Conservation (phyloP, 2,329 filamentous ascomycete genomes). For the Paraconiothyrium sp. region DNA sequence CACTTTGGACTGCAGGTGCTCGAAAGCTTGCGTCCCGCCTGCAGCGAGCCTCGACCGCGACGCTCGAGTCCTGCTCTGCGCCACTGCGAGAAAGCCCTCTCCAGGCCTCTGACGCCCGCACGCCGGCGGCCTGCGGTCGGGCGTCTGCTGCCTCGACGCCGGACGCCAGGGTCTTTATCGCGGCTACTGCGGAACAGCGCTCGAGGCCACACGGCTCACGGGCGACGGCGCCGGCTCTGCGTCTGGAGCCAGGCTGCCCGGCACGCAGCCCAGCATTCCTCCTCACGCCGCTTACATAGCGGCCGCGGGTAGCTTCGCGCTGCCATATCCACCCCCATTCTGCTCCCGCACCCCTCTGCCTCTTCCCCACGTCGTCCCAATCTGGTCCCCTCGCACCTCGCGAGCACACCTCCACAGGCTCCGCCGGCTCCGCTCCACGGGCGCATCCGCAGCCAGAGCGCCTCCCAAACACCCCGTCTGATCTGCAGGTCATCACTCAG, state of each 20-base stretch:
- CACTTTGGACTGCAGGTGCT: slow-evolving; percentile 16
- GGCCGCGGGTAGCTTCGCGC: background rate
- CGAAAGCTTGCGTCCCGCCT: slow-evolving; percentile 6
- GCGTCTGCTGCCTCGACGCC: slow-evolving; percentile 1
- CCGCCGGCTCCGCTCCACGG: slow-evolving; percentile 11
- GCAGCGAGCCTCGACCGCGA: background rate
- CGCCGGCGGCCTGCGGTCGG: background rate
- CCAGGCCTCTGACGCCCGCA: background rate
- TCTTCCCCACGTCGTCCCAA: slow-evolving; percentile 20
- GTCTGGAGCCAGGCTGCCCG: slow-evolving; percentile 10
- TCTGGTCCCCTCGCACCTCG: slow-evolving; percentile 7
- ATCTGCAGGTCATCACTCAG: slow-evolving; percentile 7
- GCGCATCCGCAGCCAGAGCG: slow-evolving; percentile 12
- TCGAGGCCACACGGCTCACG: background rate
- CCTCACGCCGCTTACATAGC: slow-evolving; percentile 19
- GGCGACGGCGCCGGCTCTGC: slow-evolving; percentile 6
- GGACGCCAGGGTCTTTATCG: slow-evolving; percentile 29
- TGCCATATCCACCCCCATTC: slow-evolving; percentile 18
- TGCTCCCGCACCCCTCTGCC: slow-evolving; percentile 18
- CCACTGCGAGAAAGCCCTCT: no score
- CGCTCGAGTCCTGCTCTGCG: background rate
- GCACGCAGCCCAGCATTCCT: slow-evolving; percentile 10
- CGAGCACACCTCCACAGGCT: background rate
- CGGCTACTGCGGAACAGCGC: slow-evolving; percentile 43
- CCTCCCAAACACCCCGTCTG: background rate